Conservation (phyloP, 371 early-diverging fungal species). For the Mucor circinelloides region DNA sequence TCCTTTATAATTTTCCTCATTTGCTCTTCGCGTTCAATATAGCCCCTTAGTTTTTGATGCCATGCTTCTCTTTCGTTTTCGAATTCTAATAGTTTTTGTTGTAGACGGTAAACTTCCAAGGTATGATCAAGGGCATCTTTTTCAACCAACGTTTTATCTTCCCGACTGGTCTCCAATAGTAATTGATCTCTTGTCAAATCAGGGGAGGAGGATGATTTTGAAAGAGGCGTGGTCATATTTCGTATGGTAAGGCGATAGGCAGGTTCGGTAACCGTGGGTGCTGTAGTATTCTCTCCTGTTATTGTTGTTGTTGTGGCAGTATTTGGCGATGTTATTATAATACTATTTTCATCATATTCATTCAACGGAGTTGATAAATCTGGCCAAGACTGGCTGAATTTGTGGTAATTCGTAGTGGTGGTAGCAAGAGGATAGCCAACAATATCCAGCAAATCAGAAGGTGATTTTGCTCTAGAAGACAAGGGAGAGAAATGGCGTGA, state of each 20-base stretch:
- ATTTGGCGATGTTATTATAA: not conserved
- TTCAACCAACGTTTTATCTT: constrained; percentile 23
- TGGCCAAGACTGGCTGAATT: constrained; percentile 5
- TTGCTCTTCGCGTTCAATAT: constrained; percentile 21
- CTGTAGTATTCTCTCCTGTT: not conserved
- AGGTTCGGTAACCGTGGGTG: not conserved
- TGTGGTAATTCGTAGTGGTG: not conserved
- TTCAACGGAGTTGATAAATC: constrained; percentile 12
- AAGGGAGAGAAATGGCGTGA: constrained; percentile 28
- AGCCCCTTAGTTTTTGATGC: constrained; percentile 13
- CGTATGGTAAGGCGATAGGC: constrained; percentile 4
- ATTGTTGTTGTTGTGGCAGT: not conserved
- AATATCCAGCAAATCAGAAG: constrained; percentile 31
- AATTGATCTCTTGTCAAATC: not conserved
- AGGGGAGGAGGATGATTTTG: not conserved
- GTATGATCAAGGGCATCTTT: not conserved
- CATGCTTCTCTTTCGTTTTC: constrained; percentile 16
- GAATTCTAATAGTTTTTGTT: constrained; percentile 14
- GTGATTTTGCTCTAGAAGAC: constrained; percentile 23
- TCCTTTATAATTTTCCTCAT: constrained; percentile 20
- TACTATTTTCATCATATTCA: not conserved
- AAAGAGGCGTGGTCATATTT: constrained; percentile 3
- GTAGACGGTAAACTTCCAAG: constrained; percentile 8
- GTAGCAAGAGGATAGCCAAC: constrained; percentile 23
- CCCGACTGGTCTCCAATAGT: constrained; percentile 17